A percentile compares a stretch with the other conserved stretches of the same genome.
phyloP scores from a whole-genome alignment of 2,329 filamentous ascomycete genomes.

The Cordyceps sp. region DNA sequence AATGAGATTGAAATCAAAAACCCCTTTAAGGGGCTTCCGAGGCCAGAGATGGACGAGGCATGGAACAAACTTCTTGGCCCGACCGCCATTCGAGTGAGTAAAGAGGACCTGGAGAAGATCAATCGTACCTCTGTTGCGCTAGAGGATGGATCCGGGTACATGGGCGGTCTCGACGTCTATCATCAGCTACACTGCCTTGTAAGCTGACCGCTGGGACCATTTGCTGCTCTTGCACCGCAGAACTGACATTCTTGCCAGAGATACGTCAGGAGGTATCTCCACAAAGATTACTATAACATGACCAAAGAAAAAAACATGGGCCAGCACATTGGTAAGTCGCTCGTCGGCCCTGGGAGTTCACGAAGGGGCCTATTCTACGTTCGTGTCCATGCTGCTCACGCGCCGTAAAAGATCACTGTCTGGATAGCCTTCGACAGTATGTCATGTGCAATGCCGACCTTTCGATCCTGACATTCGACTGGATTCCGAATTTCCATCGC shows the following conservation, averaged over 20 bases:
- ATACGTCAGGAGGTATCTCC: conserved; percentile 1
- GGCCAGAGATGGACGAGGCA: conserved; percentile 3
- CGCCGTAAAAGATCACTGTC: conserved; percentile 1
- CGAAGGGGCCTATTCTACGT: no score
- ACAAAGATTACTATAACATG: conserved; percentile 3
- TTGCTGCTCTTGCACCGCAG: neutral
- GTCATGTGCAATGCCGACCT: conserved; percentile 3
- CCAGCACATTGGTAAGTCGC: conserved; percentile 2
- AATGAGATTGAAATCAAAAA: conserved; percentile 1
- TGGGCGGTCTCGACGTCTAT: conserved; percentile 2
- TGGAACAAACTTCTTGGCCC: conserved; percentile 2
- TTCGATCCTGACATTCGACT: conserved; percentile 2
- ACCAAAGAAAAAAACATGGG: conserved; percentile 2
- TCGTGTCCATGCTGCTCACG: neutral
- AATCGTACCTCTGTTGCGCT: conserved; percentile 2
- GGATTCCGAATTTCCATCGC: conserved; percentile 3
- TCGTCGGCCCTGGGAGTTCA: neutral
- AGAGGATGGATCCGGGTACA: conserved; percentile 1
- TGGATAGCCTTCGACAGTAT: conserved; percentile 2
- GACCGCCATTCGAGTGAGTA: conserved; percentile 1
- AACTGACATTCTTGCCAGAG: neutral
- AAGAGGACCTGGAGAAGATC: conserved; percentile 1
- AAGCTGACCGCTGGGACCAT: neutral
- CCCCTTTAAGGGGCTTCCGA: conserved; percentile 1
- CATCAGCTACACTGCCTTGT: conserved; percentile 3